Base-by-base conservation (phyloP, 257 asterid genomes). In the Salvia splendens region DNA sequence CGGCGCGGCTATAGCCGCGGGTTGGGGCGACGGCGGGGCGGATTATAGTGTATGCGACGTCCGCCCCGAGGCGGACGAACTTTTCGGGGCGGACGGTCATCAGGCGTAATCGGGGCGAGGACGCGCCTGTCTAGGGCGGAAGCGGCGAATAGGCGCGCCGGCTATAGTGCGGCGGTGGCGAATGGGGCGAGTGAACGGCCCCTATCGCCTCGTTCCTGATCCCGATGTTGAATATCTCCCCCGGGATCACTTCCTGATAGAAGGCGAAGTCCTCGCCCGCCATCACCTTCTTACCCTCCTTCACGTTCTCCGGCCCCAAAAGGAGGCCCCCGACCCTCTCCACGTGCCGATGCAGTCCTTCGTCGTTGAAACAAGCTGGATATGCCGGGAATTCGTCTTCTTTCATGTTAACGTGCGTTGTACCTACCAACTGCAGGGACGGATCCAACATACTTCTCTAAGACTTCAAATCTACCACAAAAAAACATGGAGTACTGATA, bases 231-330 rank as follows among this genome's bases (percentile, higher is more conserved):
- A 79, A 85, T 73, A 88, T 83, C 28, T 58, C 87, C 45, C 97
- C 93, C 0, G 97, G 96, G 56, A 91, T 91, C 64, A 82, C 64
- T 66, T 88, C 70, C 67, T 88, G 93, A 70, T 88, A 88, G 79
- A 86, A 91, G 20, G 93, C 91, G 12, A 91, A 91, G 73, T 91
- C 95, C 73, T 91, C 96, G 12, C 97, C 93, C 0, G 96, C 96
- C 93, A 88, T 77, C 5, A 82, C 84, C 80, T 83, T 87, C 17
- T 50, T 71, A 5, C 72, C 83, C 59, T 65, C 68, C 65, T 65
- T 76, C 11, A 88, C 81, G 32, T 85, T 85, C 54, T 73, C 80
- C 4, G 79, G 70, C 14, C 93, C 96, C 8, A 91, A 75, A 12
- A 91, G 60, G 69, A 83, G 84, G 65, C 65, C 10, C 32, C 96